These are phyloP conservation scores for Penicillium frequentans DNA, from an alignment of 2,329 filamentous ascomycete species.

Conservation along the genomic window DNA sequence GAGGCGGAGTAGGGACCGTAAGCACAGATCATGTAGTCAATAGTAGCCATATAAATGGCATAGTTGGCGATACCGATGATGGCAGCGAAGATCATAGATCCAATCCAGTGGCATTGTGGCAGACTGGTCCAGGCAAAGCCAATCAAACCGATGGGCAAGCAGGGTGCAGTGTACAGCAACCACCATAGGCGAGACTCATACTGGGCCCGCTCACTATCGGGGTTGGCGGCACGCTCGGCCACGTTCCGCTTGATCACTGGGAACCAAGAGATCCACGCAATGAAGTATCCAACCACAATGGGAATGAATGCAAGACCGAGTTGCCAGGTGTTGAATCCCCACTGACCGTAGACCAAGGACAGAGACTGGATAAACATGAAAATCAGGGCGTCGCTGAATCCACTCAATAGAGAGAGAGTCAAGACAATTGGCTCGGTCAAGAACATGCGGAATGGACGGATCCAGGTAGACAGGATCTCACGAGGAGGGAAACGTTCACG, in stretches of 20 bases:
- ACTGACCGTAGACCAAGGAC: slow-evolving; percentile 59
- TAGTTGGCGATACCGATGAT: slow-evolving; percentile 66
- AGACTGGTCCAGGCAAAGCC: slow-evolving; percentile 63
- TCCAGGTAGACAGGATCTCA: slow-evolving; percentile 60
- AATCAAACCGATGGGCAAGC: slow-evolving; percentile 61
- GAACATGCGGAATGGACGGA: slow-evolving; percentile 64
- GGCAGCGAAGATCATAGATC: slow-evolving; percentile 59
- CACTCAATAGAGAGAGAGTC: slow-evolving; percentile 60
- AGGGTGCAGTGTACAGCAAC: slow-evolving; percentile 60
- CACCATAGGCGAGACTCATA: slow-evolving; percentile 65
- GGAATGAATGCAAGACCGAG: slow-evolving; percentile 57
- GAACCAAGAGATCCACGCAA: slow-evolving; percentile 60
- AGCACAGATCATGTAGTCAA: slow-evolving; percentile 68
- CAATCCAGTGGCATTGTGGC: slow-evolving; percentile 61
- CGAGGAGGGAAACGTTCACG: slow-evolving; percentile 57
- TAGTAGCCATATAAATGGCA: slow-evolving; percentile 64
- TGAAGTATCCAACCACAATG: slow-evolving; percentile 58
- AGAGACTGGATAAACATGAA: slow-evolving; percentile 68
- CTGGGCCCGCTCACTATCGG: slow-evolving; percentile 57
- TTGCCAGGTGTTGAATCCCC: slow-evolving; percentile 54
- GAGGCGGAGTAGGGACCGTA: slow-evolving; percentile 67
- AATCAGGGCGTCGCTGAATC: slow-evolving; percentile 65
- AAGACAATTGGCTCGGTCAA: slow-evolving; percentile 65
- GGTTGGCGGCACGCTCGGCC: slow-evolving; percentile 46
- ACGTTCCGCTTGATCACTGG: slow-evolving; percentile 55